phyloP scores from a whole-genome alignment of 2,329 filamentous ascomycete genomes.

The Leptosphaerulina australis region DNA sequence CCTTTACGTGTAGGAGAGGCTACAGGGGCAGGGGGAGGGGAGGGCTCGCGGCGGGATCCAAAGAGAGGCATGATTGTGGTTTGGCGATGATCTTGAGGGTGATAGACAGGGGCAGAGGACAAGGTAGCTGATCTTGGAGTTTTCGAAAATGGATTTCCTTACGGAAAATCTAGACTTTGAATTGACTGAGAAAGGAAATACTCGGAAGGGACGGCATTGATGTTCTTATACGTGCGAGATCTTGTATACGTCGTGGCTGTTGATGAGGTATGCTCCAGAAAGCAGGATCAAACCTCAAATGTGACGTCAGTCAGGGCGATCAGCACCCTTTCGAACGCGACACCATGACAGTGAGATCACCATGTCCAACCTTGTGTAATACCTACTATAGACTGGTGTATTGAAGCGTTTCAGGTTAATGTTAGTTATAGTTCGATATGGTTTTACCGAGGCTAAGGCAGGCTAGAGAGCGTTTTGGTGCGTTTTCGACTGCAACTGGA shows the following conservation, averaged over 20 bases:
- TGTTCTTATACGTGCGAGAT: slow-evolving; percentile 14
- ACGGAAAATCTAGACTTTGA: neutral
- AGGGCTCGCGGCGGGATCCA: slow-evolving; percentile 34
- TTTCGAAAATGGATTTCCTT: neutral
- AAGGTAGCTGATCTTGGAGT: neutral
- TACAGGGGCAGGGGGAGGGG: slow-evolving; percentile 29
- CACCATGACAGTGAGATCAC: slow-evolving; percentile 25
- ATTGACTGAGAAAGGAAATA: neutral
- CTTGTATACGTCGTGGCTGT: neutral
- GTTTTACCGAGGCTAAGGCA: neutral
- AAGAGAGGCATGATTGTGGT: slow-evolving; percentile 44
- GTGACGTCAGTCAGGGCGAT: slow-evolving; percentile 29
- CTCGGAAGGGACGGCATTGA: slow-evolving; percentile 9
- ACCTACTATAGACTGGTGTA: neutral
- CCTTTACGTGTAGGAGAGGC: slow-evolving; percentile 33
- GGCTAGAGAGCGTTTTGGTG: slow-evolving; percentile 19
- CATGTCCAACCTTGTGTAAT: neutral
- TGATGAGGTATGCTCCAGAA: slow-evolving; percentile 7
- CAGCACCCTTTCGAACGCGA: slow-evolving; percentile 8
- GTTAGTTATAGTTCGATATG: neutral
- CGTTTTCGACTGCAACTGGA: slow-evolving; percentile 18
- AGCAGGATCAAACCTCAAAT: slow-evolving; percentile 18
- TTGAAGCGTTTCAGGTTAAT: neutral
- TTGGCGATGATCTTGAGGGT: neutral
- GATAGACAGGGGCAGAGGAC: neutral